Base-by-base conservation (phyloP, 2,329 filamentous ascomycete genomes). In the Alternaria arbusti region DNA sequence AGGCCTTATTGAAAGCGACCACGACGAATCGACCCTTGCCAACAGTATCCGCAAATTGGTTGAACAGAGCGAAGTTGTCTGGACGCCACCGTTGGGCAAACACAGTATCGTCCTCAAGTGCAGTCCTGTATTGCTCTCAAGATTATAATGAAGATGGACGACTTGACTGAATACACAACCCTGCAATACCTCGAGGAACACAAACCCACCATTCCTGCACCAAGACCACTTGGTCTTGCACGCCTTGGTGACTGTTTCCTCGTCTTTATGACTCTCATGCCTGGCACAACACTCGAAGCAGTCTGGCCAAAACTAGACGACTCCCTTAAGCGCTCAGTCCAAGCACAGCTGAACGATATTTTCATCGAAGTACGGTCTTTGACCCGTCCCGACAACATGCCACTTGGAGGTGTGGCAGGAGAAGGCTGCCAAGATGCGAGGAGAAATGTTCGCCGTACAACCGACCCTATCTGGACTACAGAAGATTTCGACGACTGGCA, bases 401-500 rank as follows among this genome's bases (percentile, higher is more conserved):
- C 49, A 30, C 49, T 52, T 52, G 49, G 49, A 30, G 23, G 49
- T 26, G 49, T 52, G 8, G 49, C 49, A 52, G 49, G 49, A 30
- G 49, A 52, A 52, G 49, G 49, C 20, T 52, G 49, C 25, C 49
- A 52, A 52, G 49, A 52, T 30, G 23, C 23, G 49, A 52, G 49
- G 49, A 52, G 49, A 52, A 6, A 52, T 30, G 49, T 52, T 52
- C 49, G 49, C 17, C 13, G 26, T 17, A 52, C 22, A 25, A 30
- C 17, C 23, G 49, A 52, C 26, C 49, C 49, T 52, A 30, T 52
- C 11, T 40, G 36, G 36, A 40, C 8, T 11, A 40, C 36, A 1
- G 36, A 40, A 40, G 36, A 17, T 40, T 17, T 40, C n/a, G 36
- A 40, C 36, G n/a, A 40, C 36, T 40, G 36, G 36, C 36, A 40